Percentiles rank a stretch among this genome's conserved stretches.
Conservation (phyloP, 2,329 filamentous ascomycete species). For the Lachnellula suecica region DNA sequence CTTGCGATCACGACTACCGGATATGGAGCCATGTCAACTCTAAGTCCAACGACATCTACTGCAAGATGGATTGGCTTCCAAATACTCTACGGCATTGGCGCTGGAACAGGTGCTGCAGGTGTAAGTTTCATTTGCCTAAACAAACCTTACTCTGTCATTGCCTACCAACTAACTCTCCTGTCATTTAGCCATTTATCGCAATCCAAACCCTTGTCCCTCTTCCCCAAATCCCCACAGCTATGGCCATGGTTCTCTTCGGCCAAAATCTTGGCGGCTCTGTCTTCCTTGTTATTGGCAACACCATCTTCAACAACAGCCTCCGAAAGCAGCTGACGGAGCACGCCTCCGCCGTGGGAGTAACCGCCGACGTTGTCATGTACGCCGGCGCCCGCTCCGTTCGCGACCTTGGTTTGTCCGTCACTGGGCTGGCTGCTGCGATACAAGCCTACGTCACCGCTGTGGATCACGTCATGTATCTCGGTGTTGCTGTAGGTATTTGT, state of each 20-base stretch:
- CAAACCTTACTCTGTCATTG: too few species aligned
- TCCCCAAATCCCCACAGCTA: conserved; percentile 30
- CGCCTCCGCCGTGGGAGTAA: neutral
- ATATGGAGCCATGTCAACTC: conserved; percentile 33
- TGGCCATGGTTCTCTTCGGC: conserved; percentile 35
- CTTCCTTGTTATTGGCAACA: neutral
- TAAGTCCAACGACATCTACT: conserved; percentile 18
- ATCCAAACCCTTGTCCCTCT: conserved; percentile 32
- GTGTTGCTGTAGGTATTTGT: neutral
- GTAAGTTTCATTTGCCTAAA: conserved; percentile 8
- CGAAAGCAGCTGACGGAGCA: neutral
- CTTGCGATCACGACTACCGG: conserved; percentile 28
- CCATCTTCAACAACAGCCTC: neutral
- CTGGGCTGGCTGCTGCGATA: neutral
- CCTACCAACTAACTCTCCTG: neutral
- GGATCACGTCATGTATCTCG: neutral
- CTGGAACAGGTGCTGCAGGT: conserved; percentile 11
- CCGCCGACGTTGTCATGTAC: neutral
- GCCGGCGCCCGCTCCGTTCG: neutral
- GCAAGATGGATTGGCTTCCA: conserved; percentile 19
- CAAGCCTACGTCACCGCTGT: neutral
- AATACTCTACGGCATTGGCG: conserved; percentile 11
- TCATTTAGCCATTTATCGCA: conserved; percentile 30
- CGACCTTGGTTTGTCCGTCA: neutral
- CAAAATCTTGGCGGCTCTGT: conserved; percentile 30